These are phyloP conservation scores for Xylaria sp. DNA, from an alignment of 2,329 filamentous ascomycete genomes.

Conservation along the genomic window DNA sequence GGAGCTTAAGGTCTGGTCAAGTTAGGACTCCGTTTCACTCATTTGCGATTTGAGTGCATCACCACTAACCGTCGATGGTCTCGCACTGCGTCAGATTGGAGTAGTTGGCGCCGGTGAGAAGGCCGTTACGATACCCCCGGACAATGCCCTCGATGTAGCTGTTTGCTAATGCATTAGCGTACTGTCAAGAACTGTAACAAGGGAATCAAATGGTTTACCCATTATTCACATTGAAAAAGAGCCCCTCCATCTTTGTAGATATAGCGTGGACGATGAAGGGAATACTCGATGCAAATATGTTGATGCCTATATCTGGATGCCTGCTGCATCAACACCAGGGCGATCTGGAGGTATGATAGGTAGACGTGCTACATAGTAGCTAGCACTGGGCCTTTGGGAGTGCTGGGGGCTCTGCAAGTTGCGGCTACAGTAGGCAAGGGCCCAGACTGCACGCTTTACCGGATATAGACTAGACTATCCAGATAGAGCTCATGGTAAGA, in stretches of 20 bases:
- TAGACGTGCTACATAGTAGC: constrained; percentile 18
- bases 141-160: constrained; percentile 98
- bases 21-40: constrained; percentile 12
- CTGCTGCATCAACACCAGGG: constrained; percentile 39
- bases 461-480: background rate
- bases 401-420: constrained; percentile 11
- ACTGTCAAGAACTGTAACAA: constrained; percentile 29
- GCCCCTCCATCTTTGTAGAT: constrained; percentile 78
- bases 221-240: constrained; percentile 94
- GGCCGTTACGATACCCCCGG: constrained; percentile 93
- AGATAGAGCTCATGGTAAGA: background rate
- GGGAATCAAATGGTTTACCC: constrained; percentile 66
- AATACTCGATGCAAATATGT: constrained; percentile 35
- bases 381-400: constrained; percentile 27
- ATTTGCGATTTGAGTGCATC: background rate
- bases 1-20: constrained; percentile 88
- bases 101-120: constrained; percentile 91
- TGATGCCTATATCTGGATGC: constrained; percentile 38
- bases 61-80: constrained; percentile 84
- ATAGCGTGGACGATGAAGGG: constrained; percentile 39
- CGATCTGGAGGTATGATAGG: constrained; percentile 13
- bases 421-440: background rate
- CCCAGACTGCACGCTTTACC: background rate
- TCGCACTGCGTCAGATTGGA: constrained; percentile 97
- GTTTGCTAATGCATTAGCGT: constrained; percentile 32